phyloP scores from a whole-genome alignment of 176 grass and related monocot species.

The Panicum miliaceum region DNA sequence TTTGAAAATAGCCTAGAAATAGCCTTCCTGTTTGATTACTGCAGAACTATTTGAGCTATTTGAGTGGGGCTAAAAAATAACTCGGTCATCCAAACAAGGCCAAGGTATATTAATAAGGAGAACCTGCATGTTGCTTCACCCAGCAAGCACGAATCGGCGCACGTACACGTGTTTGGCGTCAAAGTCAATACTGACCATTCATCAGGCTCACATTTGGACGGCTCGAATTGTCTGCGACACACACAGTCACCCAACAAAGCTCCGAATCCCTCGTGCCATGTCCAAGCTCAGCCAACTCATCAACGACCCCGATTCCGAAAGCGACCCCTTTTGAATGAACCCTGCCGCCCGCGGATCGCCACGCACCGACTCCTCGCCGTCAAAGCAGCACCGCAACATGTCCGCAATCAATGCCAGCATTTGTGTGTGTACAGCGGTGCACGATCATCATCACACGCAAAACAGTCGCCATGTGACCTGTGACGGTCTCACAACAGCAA shows the following conservation, averaged over 20 bases:
- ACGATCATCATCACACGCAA: neutral
- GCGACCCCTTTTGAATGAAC: neutral
- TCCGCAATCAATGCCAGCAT: neutral
- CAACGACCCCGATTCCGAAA: neutral
- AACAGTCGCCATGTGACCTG: neutral
- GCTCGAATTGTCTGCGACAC: neutral
- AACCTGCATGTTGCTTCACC: too few relatives aligned
- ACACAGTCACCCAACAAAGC: neutral
- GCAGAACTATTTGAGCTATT: too few relatives aligned
- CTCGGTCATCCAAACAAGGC: too few relatives aligned
- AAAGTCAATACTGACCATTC: neutral
- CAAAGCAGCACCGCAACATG: neutral
- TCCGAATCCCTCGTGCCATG: neutral
- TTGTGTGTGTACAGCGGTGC: slow-evolving; percentile 11
- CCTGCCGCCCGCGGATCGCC: neutral
- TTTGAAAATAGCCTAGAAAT: too few relatives aligned
- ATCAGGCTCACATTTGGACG: neutral
- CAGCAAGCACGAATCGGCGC: too few relatives aligned
- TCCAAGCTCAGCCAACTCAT: neutral
- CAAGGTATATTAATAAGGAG: too few relatives aligned
- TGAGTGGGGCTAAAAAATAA: too few relatives aligned
- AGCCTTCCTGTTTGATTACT: too few relatives aligned
- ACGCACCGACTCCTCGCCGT: neutral
- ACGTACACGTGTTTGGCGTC: too few relatives aligned
- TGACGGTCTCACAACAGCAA: neutral